Evolutionary conservation across 139 green algal genomes (phyloP).

Genomic region (Pycnococcus provasolii): DNA sequence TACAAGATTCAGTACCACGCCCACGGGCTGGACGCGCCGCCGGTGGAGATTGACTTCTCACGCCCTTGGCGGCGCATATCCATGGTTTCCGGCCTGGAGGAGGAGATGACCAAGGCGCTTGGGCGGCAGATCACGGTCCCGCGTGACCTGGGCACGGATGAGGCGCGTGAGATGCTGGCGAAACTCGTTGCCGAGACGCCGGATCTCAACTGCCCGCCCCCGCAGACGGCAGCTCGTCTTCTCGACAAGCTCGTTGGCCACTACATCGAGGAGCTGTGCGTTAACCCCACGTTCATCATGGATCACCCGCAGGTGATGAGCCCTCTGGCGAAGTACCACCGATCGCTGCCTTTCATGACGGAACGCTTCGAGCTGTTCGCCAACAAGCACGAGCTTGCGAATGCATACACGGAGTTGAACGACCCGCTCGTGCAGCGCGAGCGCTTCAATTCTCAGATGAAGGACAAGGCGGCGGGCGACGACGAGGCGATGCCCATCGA

Average conservation of each 20-base stretch:
- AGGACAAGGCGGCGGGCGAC: constrained; percentile 58
- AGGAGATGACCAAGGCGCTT: constrained; percentile 35
- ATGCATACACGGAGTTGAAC: constrained; percentile 99
- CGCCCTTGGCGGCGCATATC: constrained; percentile 57
- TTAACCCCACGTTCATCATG: constrained; percentile 95
- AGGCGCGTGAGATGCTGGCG: constrained; percentile 48
- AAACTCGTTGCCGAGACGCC: constrained; percentile 40
- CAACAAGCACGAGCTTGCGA: constrained; percentile 91
- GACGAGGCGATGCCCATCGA: constrained; percentile 95
- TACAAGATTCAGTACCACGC: constrained; percentile 94
- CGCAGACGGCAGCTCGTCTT: constrained; percentile 78
- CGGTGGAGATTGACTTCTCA: constrained; percentile 94
- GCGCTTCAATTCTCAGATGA: constrained; percentile 82
- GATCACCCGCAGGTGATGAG: constrained; percentile 99
- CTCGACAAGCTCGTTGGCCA: constrained; percentile 98
- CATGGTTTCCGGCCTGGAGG: constrained; percentile 68
- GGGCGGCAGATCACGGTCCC: constrained; percentile 46
- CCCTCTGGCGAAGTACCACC: constrained; percentile 90
- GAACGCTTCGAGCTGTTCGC: constrained; percentile 99
- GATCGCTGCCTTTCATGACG: constrained; percentile 53
- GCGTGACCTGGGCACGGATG: constrained; percentile 53
- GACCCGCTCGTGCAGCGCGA: constrained; percentile 89
- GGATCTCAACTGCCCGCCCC: constrained; percentile 63
- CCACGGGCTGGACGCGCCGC: constrained; percentile 64
- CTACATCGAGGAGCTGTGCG: constrained; percentile 85